phyloP scores from a whole-genome alignment of 192 early-diverging fungal genomes.

The Umbelopsis sp. region DNA sequence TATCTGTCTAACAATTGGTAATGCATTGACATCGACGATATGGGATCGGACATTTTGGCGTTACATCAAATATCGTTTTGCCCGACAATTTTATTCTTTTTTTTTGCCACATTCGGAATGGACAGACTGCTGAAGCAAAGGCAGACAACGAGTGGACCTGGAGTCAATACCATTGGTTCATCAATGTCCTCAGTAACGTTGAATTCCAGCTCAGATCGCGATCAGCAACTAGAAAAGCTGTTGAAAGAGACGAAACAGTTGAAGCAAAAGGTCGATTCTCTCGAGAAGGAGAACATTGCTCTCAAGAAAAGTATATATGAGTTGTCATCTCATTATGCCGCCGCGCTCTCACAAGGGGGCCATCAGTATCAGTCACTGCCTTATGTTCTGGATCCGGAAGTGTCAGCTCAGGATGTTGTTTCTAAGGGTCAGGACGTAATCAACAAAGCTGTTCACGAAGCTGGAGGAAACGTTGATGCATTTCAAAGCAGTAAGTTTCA shows the following conservation, averaged over 20 bases:
- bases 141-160: background rate
- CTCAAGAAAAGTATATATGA: conserved; percentile 87
- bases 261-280: conserved; percentile 71
- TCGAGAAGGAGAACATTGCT: conserved; percentile 76
- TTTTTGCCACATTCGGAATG: conserved; percentile 1
- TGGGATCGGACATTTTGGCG: background rate
- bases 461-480: conserved; percentile 28
- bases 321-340: conserved; percentile 70
- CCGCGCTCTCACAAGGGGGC: conserved; percentile 38
- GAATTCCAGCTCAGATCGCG: conserved; percentile 35
- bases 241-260: conserved; percentile 69
- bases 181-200: background rate
- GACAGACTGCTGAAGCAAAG: conserved; percentile 3
- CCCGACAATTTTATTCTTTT: background rate
- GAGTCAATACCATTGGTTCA: background rate
- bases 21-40: background rate
- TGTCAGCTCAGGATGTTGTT: conserved; percentile 22
- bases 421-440: conserved; percentile 39
- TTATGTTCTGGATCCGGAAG: conserved; percentile 48
- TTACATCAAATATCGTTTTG: no score
- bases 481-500: conserved; percentile 26
- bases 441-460: conserved; percentile 35
- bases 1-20: background rate
- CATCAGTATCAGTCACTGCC: conserved; percentile 41
- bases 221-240: conserved; percentile 60